A percentile compares a stretch with the other conserved stretches of the same genome.
These are phyloP conservation scores for Rhodotorula sp. DNA, from an alignment of 1,284 basidiomycete genomes.

Conservation along the genomic window DNA sequence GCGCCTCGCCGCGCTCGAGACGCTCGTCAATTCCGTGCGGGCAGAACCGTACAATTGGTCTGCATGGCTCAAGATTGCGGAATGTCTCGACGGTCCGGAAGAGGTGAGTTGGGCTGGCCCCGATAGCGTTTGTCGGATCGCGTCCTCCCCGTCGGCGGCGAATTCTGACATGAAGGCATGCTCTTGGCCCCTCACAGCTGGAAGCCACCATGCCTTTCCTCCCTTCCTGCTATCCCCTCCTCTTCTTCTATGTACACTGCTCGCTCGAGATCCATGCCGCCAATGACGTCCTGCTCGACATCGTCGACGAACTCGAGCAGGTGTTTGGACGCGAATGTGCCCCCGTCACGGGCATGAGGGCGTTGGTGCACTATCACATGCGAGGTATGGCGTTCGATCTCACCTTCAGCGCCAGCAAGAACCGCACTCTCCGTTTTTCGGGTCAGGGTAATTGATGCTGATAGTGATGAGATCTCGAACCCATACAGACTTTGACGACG, in stretches of 20 bases:
- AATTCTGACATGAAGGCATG: too few relatives aligned
- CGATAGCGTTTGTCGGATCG: too few relatives aligned
- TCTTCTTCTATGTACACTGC: conserved; percentile 85
- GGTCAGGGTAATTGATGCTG: not conserved
- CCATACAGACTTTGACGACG: conserved; percentile 72
- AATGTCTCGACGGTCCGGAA: conserved; percentile 80
- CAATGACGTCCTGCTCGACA: conserved; percentile 68
- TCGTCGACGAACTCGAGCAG: conserved; percentile 74
- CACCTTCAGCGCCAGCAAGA: not conserved
- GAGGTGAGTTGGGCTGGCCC: conserved; percentile 61
- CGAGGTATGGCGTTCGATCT: conserved; percentile 61
- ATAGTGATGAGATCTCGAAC: too few relatives aligned
- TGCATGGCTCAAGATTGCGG: conserved; percentile 77
- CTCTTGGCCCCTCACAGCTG: too few relatives aligned
- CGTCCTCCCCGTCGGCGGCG: not conserved
- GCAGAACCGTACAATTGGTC: conserved; percentile 95
- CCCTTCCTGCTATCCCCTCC: conserved; percentile 66
- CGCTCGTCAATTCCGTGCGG: conserved; percentile 70
- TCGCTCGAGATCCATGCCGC: conserved; percentile 86
- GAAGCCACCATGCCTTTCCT: conserved; percentile 59
- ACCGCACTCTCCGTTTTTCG: not conserved
- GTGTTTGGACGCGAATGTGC: conserved; percentile 73
- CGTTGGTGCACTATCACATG: conserved; percentile 82
- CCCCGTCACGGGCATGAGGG: conserved; percentile 81
- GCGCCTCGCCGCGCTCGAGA: conserved; percentile 82